phyloP scores from a whole-genome alignment of 139 green algal species.

The Chlorella vulgaris region DNA sequence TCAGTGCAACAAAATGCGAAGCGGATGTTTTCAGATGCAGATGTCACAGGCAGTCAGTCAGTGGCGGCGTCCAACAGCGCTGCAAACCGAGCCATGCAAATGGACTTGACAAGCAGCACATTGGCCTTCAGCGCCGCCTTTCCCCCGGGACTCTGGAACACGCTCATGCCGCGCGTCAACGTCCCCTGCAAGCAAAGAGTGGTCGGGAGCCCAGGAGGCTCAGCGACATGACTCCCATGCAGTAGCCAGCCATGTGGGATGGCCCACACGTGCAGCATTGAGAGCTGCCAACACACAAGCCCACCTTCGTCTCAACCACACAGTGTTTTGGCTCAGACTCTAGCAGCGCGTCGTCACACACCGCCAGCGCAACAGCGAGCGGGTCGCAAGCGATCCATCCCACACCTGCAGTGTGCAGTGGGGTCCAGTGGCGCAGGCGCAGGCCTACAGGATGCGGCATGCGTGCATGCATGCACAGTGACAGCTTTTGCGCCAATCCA shows the following conservation, averaged over 20 bases:
- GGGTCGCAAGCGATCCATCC: conserved; percentile 44
- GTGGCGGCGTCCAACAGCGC: conserved; percentile 10
- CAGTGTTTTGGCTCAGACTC: conserved; percentile 17
- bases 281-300: not conserved
- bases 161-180: conserved; percentile 16
- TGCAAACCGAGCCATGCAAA: conserved; percentile 5
- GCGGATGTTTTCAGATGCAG: too few species aligned
- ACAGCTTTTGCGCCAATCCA: too few species aligned
- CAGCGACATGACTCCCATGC: not conserved
- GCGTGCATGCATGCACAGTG: too few species aligned
- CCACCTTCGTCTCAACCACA: conserved; percentile 34
- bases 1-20: too few species aligned
- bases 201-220: not conserved
- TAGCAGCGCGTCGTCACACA: conserved; percentile 8
- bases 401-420: not conserved
- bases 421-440: not conserved
- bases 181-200: not conserved
- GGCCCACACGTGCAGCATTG: too few species aligned
- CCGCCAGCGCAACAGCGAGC: conserved; percentile 32
- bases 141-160: not conserved
- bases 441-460: too few species aligned
- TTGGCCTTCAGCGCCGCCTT: not conserved
- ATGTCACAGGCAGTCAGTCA: too few species aligned
- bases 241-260: too few species aligned
- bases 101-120: not conserved